phyloP scores from a whole-genome alignment of 2,329 filamentous ascomycete species.

The Phialophora macrospora region DNA sequence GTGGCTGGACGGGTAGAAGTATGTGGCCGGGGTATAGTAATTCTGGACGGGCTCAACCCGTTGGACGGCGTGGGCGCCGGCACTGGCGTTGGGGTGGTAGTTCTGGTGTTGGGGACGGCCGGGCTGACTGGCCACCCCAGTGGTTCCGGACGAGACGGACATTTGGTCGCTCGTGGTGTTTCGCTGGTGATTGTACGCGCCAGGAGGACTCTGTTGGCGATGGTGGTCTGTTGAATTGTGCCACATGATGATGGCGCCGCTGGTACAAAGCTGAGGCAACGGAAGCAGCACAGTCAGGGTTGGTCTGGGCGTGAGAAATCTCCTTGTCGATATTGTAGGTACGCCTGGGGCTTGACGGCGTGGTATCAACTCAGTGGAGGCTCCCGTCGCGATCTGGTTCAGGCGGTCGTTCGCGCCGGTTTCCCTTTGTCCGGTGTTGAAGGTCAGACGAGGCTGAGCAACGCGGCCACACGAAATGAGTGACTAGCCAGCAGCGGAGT shows the following conservation, averaged over 20 bases:
- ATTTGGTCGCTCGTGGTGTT: conserved; percentile 16
- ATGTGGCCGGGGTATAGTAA: conserved; percentile 3
- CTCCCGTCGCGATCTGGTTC: neutral
- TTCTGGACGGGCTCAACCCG: neutral
- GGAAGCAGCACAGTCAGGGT: neutral
- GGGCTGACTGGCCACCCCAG: conserved; percentile 9
- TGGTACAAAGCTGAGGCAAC: neutral
- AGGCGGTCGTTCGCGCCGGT: neutral
- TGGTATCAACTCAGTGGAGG: neutral
- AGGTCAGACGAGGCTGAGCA: neutral
- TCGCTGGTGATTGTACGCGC: conserved; percentile 6
- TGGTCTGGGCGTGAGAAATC: no score
- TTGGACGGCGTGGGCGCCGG: neutral
- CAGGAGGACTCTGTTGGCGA: conserved; percentile 13
- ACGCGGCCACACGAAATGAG: neutral
- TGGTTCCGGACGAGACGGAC: conserved; percentile 18
- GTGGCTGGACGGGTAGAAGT: conserved; percentile 21
- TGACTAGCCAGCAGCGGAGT: neutral
- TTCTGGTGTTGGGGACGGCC: conserved; percentile 4
- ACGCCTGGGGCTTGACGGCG: neutral
- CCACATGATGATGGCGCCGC: conserved; percentile 8
- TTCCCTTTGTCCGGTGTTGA: neutral
- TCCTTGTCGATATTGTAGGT: neutral
- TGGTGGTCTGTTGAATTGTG: conserved; percentile 1
- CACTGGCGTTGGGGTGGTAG: neutral